Conservation (phyloP, 2,329 filamentous ascomycete species). For the Triangularia verruculosa region DNA sequence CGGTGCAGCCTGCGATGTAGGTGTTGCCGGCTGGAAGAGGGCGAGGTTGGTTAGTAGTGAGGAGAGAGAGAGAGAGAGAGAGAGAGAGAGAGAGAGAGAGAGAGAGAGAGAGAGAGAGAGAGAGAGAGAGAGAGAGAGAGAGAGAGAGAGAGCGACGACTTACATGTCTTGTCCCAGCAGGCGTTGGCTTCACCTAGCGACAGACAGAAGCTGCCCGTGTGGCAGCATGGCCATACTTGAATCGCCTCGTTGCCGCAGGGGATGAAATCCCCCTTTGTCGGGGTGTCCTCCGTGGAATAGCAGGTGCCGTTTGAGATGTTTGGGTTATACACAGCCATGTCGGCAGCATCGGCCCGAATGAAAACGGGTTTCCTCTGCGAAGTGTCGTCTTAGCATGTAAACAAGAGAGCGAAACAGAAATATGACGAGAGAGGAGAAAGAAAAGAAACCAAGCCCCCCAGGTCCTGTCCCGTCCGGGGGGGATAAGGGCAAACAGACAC, state of each 20-base stretch:
- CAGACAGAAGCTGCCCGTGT: conserved; percentile 17
- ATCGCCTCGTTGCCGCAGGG: conserved; percentile 18
- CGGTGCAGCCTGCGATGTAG: conserved; percentile 21
- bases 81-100: no score
- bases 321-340: conserved; percentile 16
- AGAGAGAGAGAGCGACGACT: neutral
- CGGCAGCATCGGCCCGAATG: neutral
- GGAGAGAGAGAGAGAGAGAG: no score
- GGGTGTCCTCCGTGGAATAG: conserved; percentile 19
- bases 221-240: conserved; percentile 19
- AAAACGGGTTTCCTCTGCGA: neutral
- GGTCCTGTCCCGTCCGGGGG: neutral
- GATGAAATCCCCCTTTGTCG: conserved; percentile 18
- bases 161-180: conserved; percentile 17
- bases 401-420: neutral
- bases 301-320: conserved; percentile 20
- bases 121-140: no score
- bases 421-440: neutral
- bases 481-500: neutral
- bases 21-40: conserved; percentile 16
- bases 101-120: no score
- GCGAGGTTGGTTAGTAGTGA: neutral
- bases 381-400: neutral
- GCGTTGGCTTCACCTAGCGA: conserved; percentile 18
- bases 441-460: neutral